These are phyloP conservation scores for Lactarius indigo DNA, from an alignment of 768 basidiomycete species.

Conservation along the genomic window DNA sequence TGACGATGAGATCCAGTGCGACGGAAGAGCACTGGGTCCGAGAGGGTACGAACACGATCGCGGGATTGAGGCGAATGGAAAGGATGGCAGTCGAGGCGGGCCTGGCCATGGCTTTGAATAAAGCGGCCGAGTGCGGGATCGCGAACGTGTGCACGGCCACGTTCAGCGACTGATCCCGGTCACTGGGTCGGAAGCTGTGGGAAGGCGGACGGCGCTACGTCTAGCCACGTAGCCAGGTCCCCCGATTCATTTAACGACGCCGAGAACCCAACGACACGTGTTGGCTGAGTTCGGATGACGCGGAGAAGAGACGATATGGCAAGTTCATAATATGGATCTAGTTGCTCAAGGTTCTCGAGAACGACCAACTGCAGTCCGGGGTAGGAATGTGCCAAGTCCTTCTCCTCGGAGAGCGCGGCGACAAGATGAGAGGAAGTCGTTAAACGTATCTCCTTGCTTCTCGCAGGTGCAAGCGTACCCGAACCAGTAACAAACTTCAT, in stretches of 20 bases:
- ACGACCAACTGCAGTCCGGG: slow-evolving; percentile 61
- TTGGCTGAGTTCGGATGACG: slow-evolving; percentile 54
- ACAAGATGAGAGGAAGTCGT: slow-evolving; percentile 54
- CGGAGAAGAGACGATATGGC: slow-evolving; percentile 69
- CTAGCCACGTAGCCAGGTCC: slow-evolving; percentile 82
- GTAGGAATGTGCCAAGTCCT: slow-evolving; percentile 28
- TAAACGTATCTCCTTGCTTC: slow-evolving; percentile 50
- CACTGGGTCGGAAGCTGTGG: slow-evolving; percentile 78
- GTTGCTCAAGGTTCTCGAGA: slow-evolving; percentile 80
- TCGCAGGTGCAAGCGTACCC: slow-evolving; percentile 36
- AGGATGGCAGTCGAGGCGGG: slow-evolving; percentile 79
- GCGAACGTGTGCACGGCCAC: slow-evolving; percentile 74
- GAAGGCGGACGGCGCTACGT: slow-evolving; percentile 56
- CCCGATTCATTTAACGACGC: slow-evolving; percentile 76
- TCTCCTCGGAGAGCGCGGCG: slow-evolving; percentile 36
- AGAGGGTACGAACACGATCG: slow-evolving; percentile 88
- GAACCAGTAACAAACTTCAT: slow-evolving; percentile 35
- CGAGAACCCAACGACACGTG: slow-evolving; percentile 75
- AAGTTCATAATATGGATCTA: slow-evolving; percentile 81
- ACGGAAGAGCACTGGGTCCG: slow-evolving; percentile 67
- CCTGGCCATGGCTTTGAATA: slow-evolving; percentile 91
- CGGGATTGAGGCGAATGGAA: slow-evolving; percentile 42
- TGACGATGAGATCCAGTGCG: slow-evolving; percentile 83
- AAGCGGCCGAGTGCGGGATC: slow-evolving; percentile 78
- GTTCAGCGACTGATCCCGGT: slow-evolving; percentile 76